Conservation (phyloP, 139 green algal genomes). For the Parachlorella kessleri region DNA sequence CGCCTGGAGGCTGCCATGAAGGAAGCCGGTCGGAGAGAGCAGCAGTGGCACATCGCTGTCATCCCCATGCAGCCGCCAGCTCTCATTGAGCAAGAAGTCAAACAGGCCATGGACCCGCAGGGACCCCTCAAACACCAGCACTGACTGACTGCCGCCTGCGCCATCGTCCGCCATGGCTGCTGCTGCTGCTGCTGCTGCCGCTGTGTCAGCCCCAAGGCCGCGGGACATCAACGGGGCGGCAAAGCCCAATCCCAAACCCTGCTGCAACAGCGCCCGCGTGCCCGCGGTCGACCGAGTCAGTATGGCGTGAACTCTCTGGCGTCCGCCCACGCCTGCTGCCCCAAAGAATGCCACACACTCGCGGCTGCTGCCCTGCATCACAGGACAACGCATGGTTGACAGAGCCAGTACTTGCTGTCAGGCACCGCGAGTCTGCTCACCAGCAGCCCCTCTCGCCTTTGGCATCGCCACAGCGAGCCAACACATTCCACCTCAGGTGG, state of each 20-base stretch:
- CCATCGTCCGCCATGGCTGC: background rate
- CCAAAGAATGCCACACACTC: conserved; percentile 55
- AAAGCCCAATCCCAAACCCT: conserved; percentile 42
- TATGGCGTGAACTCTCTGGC: conserved; percentile 40
- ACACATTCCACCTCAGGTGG: too few species aligned
- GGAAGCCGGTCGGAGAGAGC: conserved; percentile 59
- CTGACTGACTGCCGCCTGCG: conserved; percentile 49
- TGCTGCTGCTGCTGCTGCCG: background rate
- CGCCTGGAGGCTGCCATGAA: conserved; percentile 36
- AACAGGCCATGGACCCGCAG: conserved; percentile 61
- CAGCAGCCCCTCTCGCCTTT: too few species aligned
- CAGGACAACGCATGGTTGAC: too few species aligned
- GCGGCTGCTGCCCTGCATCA: conserved; percentile 29
- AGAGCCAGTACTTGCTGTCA: too few species aligned
- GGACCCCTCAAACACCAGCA: conserved; percentile 58
- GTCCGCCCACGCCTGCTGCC: conserved; percentile 43
- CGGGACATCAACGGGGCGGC: conserved; percentile 47
- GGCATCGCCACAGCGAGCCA: too few species aligned
- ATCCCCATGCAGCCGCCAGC: conserved; percentile 13
- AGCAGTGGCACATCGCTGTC: conserved; percentile 62
- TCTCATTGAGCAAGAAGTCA: conserved; percentile 60
- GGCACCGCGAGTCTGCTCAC: too few species aligned
- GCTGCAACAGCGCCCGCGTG: conserved; percentile 38
- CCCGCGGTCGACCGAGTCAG: conserved; percentile 51
- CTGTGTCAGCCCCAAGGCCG: background rate